phyloP scores from a whole-genome alignment of 306 rosid genomes.

The Ammopiptanthus mongolicus region DNA sequence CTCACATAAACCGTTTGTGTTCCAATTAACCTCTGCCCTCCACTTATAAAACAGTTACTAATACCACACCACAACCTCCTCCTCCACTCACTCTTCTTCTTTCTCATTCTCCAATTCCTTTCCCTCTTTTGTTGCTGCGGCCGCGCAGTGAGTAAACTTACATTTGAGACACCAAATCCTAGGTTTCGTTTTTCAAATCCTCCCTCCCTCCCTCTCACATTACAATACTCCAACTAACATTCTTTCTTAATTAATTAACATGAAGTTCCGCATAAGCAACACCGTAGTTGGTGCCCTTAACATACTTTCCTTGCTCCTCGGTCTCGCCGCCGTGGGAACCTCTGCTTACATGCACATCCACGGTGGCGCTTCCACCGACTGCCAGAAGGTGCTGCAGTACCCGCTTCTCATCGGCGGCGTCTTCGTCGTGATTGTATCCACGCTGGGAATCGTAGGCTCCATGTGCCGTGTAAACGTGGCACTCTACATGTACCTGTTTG shows the following conservation, averaged over 20 bases:
- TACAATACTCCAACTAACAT: no score
- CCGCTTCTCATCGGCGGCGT: slow-evolving; percentile 57
- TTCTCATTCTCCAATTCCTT: background rate
- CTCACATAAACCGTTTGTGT: background rate
- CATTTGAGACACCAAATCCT: background rate
- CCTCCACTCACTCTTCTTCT: background rate
- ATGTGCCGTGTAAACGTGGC: slow-evolving; percentile 39
- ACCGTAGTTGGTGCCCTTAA: slow-evolving; percentile 52
- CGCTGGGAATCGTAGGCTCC: slow-evolving; percentile 58
- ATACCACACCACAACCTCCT: background rate
- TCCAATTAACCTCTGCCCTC: background rate
- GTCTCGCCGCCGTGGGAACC: slow-evolving; percentile 38
- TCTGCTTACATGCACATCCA: slow-evolving; percentile 37
- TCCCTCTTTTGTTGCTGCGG: background rate
- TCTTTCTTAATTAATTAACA: background rate
- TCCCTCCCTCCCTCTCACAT: no score
- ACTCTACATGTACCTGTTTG: slow-evolving; percentile 45
- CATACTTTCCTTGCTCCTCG: slow-evolving; percentile 41
- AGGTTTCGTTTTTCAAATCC: background rate
- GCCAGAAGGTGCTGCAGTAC: slow-evolving; percentile 52
- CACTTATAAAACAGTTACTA: slow-evolving; percentile 16
- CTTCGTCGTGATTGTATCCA: slow-evolving; percentile 39
- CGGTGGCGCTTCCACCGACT: slow-evolving; percentile 34
- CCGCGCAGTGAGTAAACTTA: no score
- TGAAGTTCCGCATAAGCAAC: slow-evolving; percentile 63